Evolutionary conservation across 1,284 basidiomycete genomes (phyloP).

Genomic region (Amylostereum areolatum): DNA sequence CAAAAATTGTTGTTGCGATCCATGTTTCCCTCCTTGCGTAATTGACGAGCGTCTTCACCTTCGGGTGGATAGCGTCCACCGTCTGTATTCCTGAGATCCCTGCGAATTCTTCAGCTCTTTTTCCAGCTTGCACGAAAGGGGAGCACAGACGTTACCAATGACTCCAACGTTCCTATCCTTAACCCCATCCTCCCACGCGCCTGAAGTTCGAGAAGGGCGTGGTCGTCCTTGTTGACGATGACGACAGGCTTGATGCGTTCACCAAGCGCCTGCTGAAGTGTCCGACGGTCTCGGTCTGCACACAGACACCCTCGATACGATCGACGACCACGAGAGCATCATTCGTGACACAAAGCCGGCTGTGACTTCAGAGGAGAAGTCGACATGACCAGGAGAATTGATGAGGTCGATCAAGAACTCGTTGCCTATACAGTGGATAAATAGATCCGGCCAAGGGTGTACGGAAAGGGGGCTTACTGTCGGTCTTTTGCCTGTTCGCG

Average conservation of each 20-base stretch:
- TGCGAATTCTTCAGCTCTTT: constrained; percentile 21
- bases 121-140: too few species aligned
- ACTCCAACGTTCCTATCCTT: constrained; percentile 51
- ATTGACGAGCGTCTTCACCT: constrained; percentile 44
- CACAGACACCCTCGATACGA: constrained; percentile 99
- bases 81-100: constrained; percentile 64
- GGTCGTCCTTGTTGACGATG: constrained; percentile 99
- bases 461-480: constrained; percentile 47
- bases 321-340: constrained; percentile 99
- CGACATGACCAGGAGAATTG: constrained; percentile 99
- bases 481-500: constrained; percentile 91
- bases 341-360: constrained; percentile 99
- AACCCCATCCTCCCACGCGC: constrained; percentile 40
- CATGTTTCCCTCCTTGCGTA: constrained; percentile 59
- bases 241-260: constrained; percentile 99
- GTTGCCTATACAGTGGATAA: constrained; percentile 48
- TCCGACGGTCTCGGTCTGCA: constrained; percentile 99
- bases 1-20: constrained; percentile 46
- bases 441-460: constrained; percentile 2
- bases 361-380: constrained; percentile 99
- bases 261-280: constrained; percentile 93
- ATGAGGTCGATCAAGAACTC: constrained; percentile 99
- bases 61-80: constrained; percentile 50
- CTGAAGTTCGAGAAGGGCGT: constrained; percentile 95
- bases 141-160: constrained; percentile 46